Conservation (phyloP, 768 basidiomycete genomes). For the Leccinum olivaceopallidum region DNA sequence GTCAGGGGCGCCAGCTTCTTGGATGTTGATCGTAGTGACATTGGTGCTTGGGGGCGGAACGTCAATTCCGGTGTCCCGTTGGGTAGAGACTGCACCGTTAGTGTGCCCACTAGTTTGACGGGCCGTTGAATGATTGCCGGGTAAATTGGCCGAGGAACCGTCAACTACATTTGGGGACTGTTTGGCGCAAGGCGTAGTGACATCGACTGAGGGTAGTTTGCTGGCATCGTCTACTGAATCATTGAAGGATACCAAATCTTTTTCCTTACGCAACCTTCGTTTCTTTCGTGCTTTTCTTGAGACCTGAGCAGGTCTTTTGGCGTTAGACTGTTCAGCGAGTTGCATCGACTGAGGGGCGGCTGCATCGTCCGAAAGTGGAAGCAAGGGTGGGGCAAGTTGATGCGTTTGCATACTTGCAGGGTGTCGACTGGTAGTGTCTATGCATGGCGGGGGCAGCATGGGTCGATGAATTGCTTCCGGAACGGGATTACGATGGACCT, state of each 20-base stretch:
- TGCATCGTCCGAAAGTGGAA: not conserved
- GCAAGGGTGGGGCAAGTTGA: not conserved
- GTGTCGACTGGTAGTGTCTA: not conserved
- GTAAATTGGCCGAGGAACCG: not conserved
- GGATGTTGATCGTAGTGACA: not conserved
- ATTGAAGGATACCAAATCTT: not conserved
- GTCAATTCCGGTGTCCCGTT: not conserved
- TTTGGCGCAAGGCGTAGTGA: not conserved
- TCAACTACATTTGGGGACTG: constrained; percentile 3
- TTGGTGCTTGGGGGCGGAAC: not conserved
- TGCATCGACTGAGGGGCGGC: constrained; percentile 1
- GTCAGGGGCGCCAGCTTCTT: not conserved
- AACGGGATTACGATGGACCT: not conserved
- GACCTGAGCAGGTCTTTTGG: not conserved
- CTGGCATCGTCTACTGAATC: not conserved
- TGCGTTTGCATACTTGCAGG: not conserved
- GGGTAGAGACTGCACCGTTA: not conserved
- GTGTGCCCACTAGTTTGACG: not conserved
- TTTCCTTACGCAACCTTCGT: constrained; percentile 15
- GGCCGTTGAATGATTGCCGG: not conserved
- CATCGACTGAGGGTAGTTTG: not conserved
- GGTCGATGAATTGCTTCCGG: not conserved
- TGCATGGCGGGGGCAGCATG: not conserved
- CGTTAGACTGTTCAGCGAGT: constrained; percentile 1
- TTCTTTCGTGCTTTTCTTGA: constrained; percentile 18